Evolutionary conservation across 768 basidiomycete species (phyloP), one percentile per base, ranked within the genome.

Genomic region (Lactarius indigo): DNA sequence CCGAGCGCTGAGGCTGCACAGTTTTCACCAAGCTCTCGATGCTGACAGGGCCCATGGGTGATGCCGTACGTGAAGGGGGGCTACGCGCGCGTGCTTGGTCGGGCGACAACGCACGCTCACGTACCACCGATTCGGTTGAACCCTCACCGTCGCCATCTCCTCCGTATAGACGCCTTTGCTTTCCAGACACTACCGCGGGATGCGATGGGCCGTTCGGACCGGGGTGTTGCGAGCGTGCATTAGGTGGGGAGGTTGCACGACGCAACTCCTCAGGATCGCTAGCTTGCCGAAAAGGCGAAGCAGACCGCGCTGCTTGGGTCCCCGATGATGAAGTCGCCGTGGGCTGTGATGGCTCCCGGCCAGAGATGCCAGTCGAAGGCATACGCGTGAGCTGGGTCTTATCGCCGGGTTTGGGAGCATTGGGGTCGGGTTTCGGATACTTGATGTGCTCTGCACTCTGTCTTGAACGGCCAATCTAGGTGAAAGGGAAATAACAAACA

Each of bases 391-490:
- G 76, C 35, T 44, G 59, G 2, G 8, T 41, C 33, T 68, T 64
- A 26, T 69, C 81, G 71, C 80, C 56, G 42, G 80, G 76, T 30
- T 82, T 78, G 18, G 77, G 72, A 64, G 80, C 78, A 66, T 75
- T 84, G 23, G 85, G 81, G 69, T 92, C 89, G 9, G 94, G 3
- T 39, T 66, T 61, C 13, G 70, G 94, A 74, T 97, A 96, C 78
- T 95, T 94, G 81, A 96, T 96, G 74, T 96, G 91, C 74, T 89
- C 92, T 94, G 74, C 4, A 54, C 28, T 63, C 37, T 17, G 15
- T 47, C 9, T 50, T 33, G 15, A 52, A 47, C 26, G 18, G 42
- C 20, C 33, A 26, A 57, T 30, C 26, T 5, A 26, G 41, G 58
- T 5, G 41, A 41, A 59, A 54, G n/a, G 41, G 59, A 20, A 37